These are phyloP conservation scores for Drechslera avenae DNA, from an alignment of 2,329 filamentous ascomycete species.

Conservation along the genomic window DNA sequence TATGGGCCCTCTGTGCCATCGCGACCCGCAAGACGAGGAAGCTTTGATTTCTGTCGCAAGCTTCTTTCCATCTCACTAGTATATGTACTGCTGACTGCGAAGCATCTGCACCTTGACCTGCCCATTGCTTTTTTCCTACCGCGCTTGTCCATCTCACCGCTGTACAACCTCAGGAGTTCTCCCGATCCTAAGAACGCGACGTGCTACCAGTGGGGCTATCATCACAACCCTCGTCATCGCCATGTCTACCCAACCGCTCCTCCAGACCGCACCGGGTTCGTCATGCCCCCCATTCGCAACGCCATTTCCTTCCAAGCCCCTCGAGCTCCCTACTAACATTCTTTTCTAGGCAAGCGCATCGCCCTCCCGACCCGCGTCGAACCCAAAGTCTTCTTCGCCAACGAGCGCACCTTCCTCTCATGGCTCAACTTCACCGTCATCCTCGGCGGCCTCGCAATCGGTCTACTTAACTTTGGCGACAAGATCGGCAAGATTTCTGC, in stretches of 20 bases:
- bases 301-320: neutral
- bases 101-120: slow-evolving; percentile 15
- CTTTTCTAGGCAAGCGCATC: slow-evolving; percentile 84
- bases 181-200: slow-evolving; percentile 4
- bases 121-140: neutral
- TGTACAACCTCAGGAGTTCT: slow-evolving; percentile 1
- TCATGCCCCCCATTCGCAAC: neutral
- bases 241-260: slow-evolving; percentile 96
- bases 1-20: slow-evolving; percentile 3
- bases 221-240: slow-evolving; percentile 32
- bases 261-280: slow-evolving; percentile 89
- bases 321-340: slow-evolving; percentile 7
- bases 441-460: slow-evolving; percentile 92
- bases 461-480: slow-evolving; percentile 98
- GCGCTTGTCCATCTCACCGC: slow-evolving; percentile 13
- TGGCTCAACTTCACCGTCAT: slow-evolving; percentile 99
- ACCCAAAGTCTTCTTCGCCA: slow-evolving; percentile 99
- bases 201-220: slow-evolving; percentile 20
- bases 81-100: neutral
- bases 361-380: slow-evolving; percentile 97
- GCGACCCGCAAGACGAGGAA: slow-evolving; percentile 7
- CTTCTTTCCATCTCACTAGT: neutral
- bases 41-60: slow-evolving; percentile 7
- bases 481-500: slow-evolving; percentile 91
- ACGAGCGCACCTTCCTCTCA: slow-evolving; percentile 97